Percentiles rank a stretch among this genome's conserved stretches.
Conservation (phyloP, 176 grass and related monocot species). For the Bolboschoenus planiculmis region DNA sequence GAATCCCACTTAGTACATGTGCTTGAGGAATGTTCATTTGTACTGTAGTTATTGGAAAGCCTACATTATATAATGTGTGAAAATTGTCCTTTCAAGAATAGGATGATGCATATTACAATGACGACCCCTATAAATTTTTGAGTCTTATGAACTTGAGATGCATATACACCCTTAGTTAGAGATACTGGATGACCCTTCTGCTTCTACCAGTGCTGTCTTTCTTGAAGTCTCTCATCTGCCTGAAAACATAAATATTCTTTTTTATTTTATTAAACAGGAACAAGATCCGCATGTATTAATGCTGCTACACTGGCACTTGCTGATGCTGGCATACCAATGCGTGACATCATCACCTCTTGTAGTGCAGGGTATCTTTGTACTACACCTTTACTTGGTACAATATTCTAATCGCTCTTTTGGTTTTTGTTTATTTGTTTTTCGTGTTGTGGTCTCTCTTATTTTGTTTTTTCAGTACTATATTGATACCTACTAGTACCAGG, state of each 20-base stretch:
- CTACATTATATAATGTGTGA: not conserved
- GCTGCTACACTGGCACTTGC: slow-evolving; percentile 94
- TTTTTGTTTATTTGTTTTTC: not conserved
- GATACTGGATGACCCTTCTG: not conserved
- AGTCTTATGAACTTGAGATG: not conserved
- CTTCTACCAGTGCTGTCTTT: not conserved
- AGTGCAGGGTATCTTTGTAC: slow-evolving; percentile 92
- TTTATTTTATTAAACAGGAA: slow-evolving; percentile 42
- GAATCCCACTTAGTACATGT: not conserved
- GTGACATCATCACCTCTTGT: slow-evolving; percentile 90
- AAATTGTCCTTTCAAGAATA: not conserved
- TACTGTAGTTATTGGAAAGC: not conserved
- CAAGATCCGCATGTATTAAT: slow-evolving; percentile 96
- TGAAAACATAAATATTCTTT: not conserved
- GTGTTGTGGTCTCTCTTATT: not conserved
- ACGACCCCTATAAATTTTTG: not conserved
- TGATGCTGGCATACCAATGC: slow-evolving; percentile 92
- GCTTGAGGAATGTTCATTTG: not conserved
- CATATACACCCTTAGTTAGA: not conserved
- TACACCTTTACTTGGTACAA: slow-evolving; percentile 76
- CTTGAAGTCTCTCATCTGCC: not conserved
- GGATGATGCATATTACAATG: not conserved
- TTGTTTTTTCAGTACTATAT: not conserved
- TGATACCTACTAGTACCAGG: not conserved
- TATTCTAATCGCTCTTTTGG: not conserved